phyloP scores from a whole-genome alignment of 2,329 filamentous ascomycete species.

The Pestalotiopsis fici region DNA sequence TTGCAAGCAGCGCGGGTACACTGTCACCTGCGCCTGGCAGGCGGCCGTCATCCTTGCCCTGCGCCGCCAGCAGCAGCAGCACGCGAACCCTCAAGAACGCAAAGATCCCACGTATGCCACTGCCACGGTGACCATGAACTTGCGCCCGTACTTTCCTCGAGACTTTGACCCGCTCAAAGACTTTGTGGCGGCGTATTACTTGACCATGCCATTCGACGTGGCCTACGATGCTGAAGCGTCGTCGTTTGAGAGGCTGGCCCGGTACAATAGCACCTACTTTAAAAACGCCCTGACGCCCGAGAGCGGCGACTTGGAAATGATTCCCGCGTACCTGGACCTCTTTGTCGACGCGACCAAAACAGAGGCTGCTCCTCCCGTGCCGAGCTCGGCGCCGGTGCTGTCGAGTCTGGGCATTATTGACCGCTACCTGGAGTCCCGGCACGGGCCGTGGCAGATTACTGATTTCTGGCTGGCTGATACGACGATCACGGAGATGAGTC shows the following conservation, averaged over 20 bases:
- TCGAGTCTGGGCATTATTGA: background rate
- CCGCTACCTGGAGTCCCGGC: background rate
- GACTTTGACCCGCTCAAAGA: background rate
- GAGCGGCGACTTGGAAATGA: background rate
- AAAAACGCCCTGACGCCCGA: background rate
- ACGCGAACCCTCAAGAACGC: background rate
- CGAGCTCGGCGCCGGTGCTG: background rate
- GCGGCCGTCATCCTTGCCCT: background rate
- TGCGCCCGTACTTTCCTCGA: background rate
- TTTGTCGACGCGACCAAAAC: background rate
- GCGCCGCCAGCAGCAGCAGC: too few species aligned
- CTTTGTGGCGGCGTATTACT: background rate
- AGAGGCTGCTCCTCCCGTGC: background rate
- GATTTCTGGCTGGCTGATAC: background rate
- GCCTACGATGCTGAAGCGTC: background rate
- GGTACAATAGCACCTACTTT: background rate
- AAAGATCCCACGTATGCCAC: background rate
- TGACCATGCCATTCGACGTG: background rate
- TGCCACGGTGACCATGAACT: background rate
- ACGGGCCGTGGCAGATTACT: background rate
- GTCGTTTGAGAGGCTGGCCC: background rate
- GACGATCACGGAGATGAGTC: background rate
- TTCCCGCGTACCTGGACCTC: background rate
- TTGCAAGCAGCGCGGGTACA: background rate
- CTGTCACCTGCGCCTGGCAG: background rate